Evolutionary conservation across 257 asterid genomes (phyloP).

Genomic region (Solanum pinnatisectum): DNA sequence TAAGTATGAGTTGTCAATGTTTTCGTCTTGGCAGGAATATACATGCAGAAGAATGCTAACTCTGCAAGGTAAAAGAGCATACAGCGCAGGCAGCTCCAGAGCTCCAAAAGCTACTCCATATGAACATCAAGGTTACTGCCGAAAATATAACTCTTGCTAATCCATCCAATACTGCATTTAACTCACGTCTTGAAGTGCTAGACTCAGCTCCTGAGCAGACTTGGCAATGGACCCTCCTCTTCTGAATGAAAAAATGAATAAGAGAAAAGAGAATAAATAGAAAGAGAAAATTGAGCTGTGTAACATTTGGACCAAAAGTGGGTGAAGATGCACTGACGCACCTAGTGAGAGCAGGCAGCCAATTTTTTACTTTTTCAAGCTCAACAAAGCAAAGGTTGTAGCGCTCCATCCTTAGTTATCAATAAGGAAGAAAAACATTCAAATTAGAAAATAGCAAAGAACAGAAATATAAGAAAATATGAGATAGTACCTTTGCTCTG

Average conservation of each 20-base stretch:
- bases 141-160: background rate
- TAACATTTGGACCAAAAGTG: background rate
- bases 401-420: conserved; percentile 68
- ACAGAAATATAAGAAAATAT: background rate
- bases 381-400: conserved; percentile 81
- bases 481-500: conserved; percentile 72
- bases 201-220: conserved; percentile 79
- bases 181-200: conserved; percentile 67
- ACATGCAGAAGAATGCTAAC: background rate
- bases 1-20: conserved; percentile 5
- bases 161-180: background rate
- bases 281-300: background rate
- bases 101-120: background rate
- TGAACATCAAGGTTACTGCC: background rate
- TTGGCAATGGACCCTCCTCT: conserved; percentile 88
- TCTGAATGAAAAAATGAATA: conserved; percentile 27
- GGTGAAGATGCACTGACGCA: conserved; percentile 5
- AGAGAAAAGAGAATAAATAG: background rate
- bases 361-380: conserved; percentile 76
- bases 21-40: conserved; percentile 9
- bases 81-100: background rate
- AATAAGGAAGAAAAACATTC: background rate
- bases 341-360: conserved; percentile 73
- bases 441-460: background rate
- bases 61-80: background rate